phyloP scores from a whole-genome alignment of 371 early-diverging fungal genomes.

The Lichtheimia ornata region DNA sequence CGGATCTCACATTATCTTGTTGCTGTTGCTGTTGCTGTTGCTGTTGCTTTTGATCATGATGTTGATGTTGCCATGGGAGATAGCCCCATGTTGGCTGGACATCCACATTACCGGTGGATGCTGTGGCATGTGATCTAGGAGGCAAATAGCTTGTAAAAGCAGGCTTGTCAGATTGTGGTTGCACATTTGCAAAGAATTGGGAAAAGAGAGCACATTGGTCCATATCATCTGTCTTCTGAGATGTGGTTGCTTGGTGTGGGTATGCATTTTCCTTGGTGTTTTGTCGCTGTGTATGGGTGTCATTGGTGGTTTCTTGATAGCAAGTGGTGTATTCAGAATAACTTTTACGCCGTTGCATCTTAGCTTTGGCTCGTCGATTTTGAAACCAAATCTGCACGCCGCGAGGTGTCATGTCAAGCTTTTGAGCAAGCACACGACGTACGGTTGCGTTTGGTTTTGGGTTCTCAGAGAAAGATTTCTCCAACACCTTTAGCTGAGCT shows the following conservation, averaged over 20 bases:
- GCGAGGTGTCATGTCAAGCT: constrained; percentile 85
- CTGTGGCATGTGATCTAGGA: constrained; percentile 7
- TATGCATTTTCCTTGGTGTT: constrained; percentile 1
- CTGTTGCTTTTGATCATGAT: neutral
- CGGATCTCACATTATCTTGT: constrained; percentile 26
- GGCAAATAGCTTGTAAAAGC: constrained; percentile 24
- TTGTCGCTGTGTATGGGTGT: constrained; percentile 9
- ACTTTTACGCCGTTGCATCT: constrained; percentile 31
- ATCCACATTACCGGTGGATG: neutral
- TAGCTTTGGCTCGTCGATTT: constrained; percentile 90
- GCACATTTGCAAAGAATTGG: constrained; percentile 36
- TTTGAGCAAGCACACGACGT: constrained; percentile 67
- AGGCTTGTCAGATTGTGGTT: constrained; percentile 9
- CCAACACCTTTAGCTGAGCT: constrained; percentile 68
- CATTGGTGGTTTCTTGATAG: constrained; percentile 1
- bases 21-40: constrained; percentile 7
- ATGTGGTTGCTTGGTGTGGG: neutral
- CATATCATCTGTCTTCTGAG: constrained; percentile 6
- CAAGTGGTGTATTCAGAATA: neutral
- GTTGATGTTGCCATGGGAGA: constrained; percentile 16
- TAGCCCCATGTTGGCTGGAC: constrained; percentile 1
- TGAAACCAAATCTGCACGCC: constrained; percentile 98
- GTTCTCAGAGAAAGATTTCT: constrained; percentile 66
- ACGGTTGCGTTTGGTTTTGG: constrained; percentile 72
- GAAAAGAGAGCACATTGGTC: constrained; percentile 33